Evolutionary conservation across 345 rosid genomes (phyloP).

Genomic region (Eucalyptus curtisii): DNA sequence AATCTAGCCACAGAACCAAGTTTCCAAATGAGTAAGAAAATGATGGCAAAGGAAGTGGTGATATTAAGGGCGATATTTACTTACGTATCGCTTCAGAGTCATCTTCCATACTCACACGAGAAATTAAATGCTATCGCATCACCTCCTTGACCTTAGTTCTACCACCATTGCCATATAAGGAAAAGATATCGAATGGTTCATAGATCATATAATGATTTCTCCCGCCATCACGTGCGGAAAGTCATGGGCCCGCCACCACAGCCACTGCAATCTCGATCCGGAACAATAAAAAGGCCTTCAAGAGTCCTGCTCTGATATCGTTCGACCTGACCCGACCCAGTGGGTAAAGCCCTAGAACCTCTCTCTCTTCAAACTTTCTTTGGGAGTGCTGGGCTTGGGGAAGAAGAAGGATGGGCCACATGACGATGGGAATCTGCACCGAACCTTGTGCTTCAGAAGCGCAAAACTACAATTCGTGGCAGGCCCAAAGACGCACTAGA

Average conservation of each 20-base stretch:
- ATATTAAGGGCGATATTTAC: not conserved
- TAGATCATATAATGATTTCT: not conserved
- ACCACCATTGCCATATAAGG: no score
- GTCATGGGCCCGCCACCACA: not conserved
- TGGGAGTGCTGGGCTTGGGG: not conserved
- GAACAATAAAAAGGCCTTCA: not conserved
- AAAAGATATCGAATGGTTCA: not conserved
- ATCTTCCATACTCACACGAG: not conserved
- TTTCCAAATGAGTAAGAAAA: not conserved
- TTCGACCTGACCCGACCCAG: not conserved
- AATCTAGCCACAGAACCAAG: not conserved
- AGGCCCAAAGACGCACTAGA: not conserved
- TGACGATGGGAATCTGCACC: not conserved
- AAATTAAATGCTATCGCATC: not conserved
- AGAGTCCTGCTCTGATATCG: not conserved
- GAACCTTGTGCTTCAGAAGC: not conserved
- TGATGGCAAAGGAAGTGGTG: not conserved
- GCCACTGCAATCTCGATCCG: not conserved
- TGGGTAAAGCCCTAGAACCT: not conserved
- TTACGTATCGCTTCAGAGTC: not conserved
- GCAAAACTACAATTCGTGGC: not conserved
- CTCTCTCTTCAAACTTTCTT: not conserved
- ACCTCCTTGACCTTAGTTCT: not conserved
- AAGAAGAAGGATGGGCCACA: not conserved
- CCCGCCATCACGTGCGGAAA: not conserved